A percentile compares a stretch with the other conserved stretches of the same genome.
phyloP scores from a whole-genome alignment of 2,329 filamentous ascomycete genomes.

The Simplicillium sp. region DNA sequence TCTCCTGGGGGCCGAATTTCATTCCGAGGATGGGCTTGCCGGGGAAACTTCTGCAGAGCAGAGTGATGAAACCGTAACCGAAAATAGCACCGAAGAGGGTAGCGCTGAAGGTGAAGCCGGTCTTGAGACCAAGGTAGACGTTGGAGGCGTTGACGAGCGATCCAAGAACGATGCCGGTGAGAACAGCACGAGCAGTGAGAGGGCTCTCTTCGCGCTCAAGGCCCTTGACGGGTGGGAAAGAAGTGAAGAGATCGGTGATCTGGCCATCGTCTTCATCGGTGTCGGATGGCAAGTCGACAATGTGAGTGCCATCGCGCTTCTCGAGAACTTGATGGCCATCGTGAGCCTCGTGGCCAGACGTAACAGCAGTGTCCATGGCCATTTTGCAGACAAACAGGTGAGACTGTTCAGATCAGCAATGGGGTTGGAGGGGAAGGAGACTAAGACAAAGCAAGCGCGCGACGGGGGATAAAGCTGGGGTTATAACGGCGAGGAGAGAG shows the following conservation, averaged over 20 bases:
- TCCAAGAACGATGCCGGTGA: conserved; percentile 45
- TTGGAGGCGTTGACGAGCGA: conserved; percentile 53
- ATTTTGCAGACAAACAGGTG: too few species aligned
- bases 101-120: conserved; percentile 38
- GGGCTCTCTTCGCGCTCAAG: conserved; percentile 34
- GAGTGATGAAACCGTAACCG: conserved; percentile 46
- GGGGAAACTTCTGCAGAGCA: conserved; percentile 38
- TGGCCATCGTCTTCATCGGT: conserved; percentile 13
- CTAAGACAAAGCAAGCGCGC: too few species aligned
- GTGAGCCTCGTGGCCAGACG: background rate
- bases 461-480: too few species aligned
- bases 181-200: conserved; percentile 44
- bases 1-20: conserved; percentile 49
- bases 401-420: too few species aligned
- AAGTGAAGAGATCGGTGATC: conserved; percentile 25
- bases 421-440: too few species aligned
- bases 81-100: conserved; percentile 46
- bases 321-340: background rate
- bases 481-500: too few species aligned
- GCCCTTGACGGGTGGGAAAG: conserved; percentile 29
- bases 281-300: background rate
- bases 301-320: conserved; percentile 1
- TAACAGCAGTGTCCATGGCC: background rate
- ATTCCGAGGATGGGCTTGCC: conserved; percentile 42
- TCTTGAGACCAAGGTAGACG: conserved; percentile 46